Base-by-base conservation (phyloP, 139 green algal genomes). In the Chara braunii region DNA sequence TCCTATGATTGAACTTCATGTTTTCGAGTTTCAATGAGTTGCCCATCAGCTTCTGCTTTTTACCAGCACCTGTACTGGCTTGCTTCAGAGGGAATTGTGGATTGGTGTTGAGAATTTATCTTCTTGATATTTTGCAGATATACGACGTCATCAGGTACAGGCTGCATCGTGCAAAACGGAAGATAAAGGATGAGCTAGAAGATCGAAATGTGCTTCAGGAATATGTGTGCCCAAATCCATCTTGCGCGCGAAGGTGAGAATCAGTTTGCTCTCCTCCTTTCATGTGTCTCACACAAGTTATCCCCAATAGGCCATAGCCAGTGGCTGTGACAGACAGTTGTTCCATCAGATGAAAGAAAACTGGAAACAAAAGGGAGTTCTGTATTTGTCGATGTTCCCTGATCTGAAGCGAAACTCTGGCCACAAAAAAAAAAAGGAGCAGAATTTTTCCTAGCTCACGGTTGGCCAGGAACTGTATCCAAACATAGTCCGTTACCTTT, bases 141-240 rank as follows among this genome's bases (percentile, higher is more conserved):
- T 68, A 68, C 1, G 68, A 77, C 36, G 67, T 80, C 9, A 71
- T 75, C 9, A 35, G 70, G 30, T 79, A 76, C 34, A 29, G 70
- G n/a, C 30, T 78, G 5, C 56, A 69, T 32, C 67, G 69, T 32
- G 70, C 70, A 0, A 43, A 45, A 53, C 36, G 51, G 8, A 28
- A 26, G 37, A 22, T 78, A 9, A 78, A 78, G 53, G 70, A 76
- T 31, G 68, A 76, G 9, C 29, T 72, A 26, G 68, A 76, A 1
- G 64, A 74, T 5, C 63, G 60, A 32, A 73, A 73, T 30, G 28
- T 23, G 26, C 7, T 66, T 2, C 65, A 75, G 60, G 45, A 76
- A 30, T 74, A 75, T 37, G 8, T 76, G 22, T 76, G 68, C 36
- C 60, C 59, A 24, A 74, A 51, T 51, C 9, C 29, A 11, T 3